A percentile compares a stretch with the other conserved stretches of the same genome.
Conservation (phyloP, 306 rosid genomes). For the Senna tora region DNA sequence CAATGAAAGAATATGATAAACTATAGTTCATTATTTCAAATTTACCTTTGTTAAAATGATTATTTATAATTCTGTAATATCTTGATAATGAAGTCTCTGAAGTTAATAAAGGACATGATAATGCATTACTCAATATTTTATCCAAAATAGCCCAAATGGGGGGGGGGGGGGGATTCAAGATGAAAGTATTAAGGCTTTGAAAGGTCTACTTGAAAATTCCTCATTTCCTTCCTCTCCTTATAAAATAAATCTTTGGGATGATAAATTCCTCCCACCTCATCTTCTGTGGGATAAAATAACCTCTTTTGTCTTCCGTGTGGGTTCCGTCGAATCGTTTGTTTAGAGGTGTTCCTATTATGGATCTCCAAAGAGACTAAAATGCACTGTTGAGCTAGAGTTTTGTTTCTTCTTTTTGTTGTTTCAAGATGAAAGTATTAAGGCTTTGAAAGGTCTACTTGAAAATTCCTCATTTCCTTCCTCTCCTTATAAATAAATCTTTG, state of each 20-base stretch:
- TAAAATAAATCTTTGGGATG: neutral
- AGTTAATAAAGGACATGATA: neutral
- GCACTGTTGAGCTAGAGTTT: too few relatives aligned
- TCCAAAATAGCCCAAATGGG: neutral
- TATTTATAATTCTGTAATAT: neutral
- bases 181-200: neutral
- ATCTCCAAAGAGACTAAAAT: too few relatives aligned
- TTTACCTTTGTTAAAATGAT: neutral
- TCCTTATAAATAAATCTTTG: too few relatives aligned
- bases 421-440: too few relatives aligned
- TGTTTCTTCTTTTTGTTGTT: too few relatives aligned
- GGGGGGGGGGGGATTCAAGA: neutral
- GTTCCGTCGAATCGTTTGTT: too few relatives aligned
- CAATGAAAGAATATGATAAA: neutral
- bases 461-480: too few relatives aligned
- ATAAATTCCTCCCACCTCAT: too few relatives aligned
- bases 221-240: neutral
- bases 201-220: neutral
- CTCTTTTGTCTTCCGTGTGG: too few relatives aligned
- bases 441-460: too few relatives aligned
- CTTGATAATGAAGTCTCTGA: neutral
- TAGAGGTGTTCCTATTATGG: too few relatives aligned
- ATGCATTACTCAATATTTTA: neutral
- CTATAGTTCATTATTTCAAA: neutral
- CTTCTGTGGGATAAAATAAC: too few relatives aligned